Conservation (phyloP, 352 stramenopile species). For the Aphanomyces astaci region DNA sequence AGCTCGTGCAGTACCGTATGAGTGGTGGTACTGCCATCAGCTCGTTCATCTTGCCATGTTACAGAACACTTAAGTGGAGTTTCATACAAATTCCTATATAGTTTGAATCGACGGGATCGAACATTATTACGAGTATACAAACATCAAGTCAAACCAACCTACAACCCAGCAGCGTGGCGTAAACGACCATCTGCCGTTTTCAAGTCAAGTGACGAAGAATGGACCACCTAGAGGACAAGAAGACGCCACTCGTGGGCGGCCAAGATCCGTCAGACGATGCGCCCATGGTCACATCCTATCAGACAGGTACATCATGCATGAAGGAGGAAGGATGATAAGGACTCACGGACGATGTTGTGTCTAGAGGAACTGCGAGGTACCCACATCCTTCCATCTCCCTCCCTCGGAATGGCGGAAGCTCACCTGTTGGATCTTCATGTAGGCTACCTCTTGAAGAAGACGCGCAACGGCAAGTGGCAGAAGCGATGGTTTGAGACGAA, state of each 20-base stretch:
- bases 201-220: not conserved
- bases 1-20: too few species aligned
- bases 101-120: not conserved
- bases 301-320: slow-evolving; percentile 6
- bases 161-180: not conserved
- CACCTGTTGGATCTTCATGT: not conserved
- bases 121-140: not conserved
- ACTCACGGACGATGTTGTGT: not conserved
- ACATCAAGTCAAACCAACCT: slow-evolving; percentile 1
- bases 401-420: too few species aligned
- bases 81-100: slow-evolving; percentile 3
- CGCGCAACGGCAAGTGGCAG: slow-evolving; percentile 92
- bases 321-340: not conserved
- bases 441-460: slow-evolving; percentile 93
- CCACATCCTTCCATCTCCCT: too few species aligned
- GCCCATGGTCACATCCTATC: not conserved
- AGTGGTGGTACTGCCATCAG: too few species aligned
- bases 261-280: not conserved
- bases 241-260: not conserved
- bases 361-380: slow-evolving; percentile 18
- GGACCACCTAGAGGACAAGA: not conserved
- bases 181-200: slow-evolving; percentile 4
- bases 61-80: too few species aligned
- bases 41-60: too few species aligned
- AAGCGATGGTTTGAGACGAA: slow-evolving; percentile 99